Percentiles rank a stretch among this genome's conserved stretches.
Evolutionary conservation across 805 yeast genomes (phyloP).

Genomic region (Maudiozyma serrabonitensis): DNA sequence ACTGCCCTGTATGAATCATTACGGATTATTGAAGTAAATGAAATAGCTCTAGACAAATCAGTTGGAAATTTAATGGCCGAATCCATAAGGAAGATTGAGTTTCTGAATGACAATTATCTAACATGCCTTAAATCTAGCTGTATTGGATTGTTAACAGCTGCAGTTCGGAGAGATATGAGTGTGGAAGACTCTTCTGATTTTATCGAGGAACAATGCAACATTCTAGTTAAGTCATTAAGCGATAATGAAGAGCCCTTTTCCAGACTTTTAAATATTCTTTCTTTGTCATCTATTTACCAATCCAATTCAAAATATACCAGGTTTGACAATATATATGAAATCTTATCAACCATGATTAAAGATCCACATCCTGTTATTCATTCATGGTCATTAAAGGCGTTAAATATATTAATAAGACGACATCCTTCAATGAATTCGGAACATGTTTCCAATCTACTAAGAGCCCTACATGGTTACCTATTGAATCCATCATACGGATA

Average conservation of each 20-base stretch:
- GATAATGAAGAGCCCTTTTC: constrained; percentile 53
- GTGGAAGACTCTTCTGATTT: constrained; percentile 7
- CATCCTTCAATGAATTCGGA: constrained; percentile 39
- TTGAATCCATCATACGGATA: constrained; percentile 42
- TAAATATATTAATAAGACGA: constrained; percentile 46
- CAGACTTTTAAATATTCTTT: constrained; percentile 48
- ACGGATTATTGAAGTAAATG: constrained; percentile 16
- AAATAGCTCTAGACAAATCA: constrained; percentile 22
- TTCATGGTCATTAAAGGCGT: constrained; percentile 56
- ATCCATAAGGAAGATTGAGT: constrained; percentile 37
- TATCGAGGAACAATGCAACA: constrained; percentile 36
- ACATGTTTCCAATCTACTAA: constrained; percentile 37
- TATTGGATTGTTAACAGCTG: constrained; percentile 41
- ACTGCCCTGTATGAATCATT: constrained; percentile 52
- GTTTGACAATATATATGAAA: constrained; percentile 41
- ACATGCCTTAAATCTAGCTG: constrained; percentile 45
- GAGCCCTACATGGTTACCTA: constrained; percentile 32
- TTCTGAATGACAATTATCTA: constrained; percentile 32
- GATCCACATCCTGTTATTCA: constrained; percentile 88
- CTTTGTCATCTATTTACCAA: constrained; percentile 40
- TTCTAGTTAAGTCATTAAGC: constrained; percentile 56
- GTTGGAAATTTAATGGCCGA: constrained; percentile 42
- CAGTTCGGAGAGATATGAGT: constrained; percentile 17
- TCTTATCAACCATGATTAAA: constrained; percentile 46
- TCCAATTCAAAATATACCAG: constrained; percentile 31